phyloP scores from a whole-genome alignment of 495 filamentous ascomycete species.

The Recurvomyces mirabilis region DNA sequence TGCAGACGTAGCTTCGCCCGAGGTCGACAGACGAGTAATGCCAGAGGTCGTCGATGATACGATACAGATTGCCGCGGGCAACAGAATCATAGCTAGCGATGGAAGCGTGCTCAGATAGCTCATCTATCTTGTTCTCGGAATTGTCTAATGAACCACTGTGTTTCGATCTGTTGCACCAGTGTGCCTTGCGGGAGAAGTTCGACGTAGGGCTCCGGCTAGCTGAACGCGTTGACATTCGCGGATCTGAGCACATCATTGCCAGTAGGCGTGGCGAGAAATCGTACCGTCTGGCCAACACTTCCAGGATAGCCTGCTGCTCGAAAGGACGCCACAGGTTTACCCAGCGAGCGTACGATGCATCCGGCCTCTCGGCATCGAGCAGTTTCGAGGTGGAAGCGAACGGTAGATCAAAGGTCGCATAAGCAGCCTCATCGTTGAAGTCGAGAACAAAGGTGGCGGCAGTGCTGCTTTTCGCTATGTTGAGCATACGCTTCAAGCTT shows the following conservation, averaged over 20 bases:
- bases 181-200: not conserved
- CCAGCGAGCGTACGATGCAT: conserved; percentile 42
- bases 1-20: conserved; percentile 53
- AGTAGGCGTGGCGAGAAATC: conserved; percentile 57
- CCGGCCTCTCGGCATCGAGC: conserved; percentile 22
- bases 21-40: conserved; percentile 54
- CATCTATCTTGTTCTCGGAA: too few species aligned
- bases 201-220: not conserved
- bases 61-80: conserved; percentile 32
- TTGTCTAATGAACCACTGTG: conserved; percentile 3
- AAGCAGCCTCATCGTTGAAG: conserved; percentile 54
- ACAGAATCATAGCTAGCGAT: conserved; percentile 10
- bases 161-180: not conserved
- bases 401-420: conserved; percentile 48
- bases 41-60: conserved; percentile 52
- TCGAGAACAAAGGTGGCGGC: conserved; percentile 60
- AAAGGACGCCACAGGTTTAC: conserved; percentile 70
- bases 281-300: conserved; percentile 45
- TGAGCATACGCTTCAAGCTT: conserved; percentile 35
- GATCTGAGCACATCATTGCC: conserved; percentile 53
- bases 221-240: conserved; percentile 26
- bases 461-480: conserved; percentile 28
- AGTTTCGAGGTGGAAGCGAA: conserved; percentile 33
- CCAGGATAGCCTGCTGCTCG: conserved; percentile 44
- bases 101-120: conserved; percentile 16